These are phyloP conservation scores for Lomentospora prolificans DNA, from an alignment of 2,329 filamentous ascomycete species.

Conservation along the genomic window DNA sequence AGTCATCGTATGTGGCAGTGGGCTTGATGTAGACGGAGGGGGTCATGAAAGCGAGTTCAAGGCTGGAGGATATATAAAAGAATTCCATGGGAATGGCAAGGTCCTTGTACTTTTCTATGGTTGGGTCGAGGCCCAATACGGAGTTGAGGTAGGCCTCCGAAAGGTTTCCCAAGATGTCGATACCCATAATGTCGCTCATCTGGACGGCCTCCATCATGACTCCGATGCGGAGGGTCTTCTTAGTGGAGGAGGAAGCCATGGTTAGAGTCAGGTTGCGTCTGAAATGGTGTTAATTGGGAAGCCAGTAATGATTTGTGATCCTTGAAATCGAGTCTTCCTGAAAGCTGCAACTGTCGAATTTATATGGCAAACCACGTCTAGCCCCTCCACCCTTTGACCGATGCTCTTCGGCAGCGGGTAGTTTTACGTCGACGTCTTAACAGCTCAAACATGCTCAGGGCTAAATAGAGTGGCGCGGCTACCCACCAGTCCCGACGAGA, in stretches of 20 bases:
- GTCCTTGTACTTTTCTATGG: constrained; percentile 13
- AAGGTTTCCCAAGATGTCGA: constrained; percentile 29
- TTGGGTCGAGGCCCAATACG: constrained; percentile 15
- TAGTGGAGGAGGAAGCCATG: neutral
- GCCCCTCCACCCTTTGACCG: too few species aligned
- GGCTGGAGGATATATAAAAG: constrained; percentile 25
- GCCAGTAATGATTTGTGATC: too few species aligned
- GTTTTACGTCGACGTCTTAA: too few species aligned
- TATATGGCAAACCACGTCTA: too few species aligned
- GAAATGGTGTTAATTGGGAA: too few species aligned
- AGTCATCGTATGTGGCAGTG: constrained; percentile 28
- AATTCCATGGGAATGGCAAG: constrained; percentile 23
- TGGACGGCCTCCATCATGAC: constrained; percentile 28
- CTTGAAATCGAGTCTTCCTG: too few species aligned
- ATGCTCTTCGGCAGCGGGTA: too few species aligned
- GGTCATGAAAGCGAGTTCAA: constrained; percentile 21
- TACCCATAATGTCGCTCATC: constrained; percentile 27
- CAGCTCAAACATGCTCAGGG: too few species aligned
- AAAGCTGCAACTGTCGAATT: too few species aligned
- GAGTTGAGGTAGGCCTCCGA: constrained; percentile 15
- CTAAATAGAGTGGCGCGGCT: too few species aligned
- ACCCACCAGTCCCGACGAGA: too few species aligned
- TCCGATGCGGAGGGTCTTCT: constrained; percentile 23
- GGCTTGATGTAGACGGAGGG: constrained; percentile 23
- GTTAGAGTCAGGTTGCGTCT: neutral